Evolutionary conservation across 805 yeast genomes (phyloP), one percentile per base, ranked within the genome.

Genomic region (Kluyveromyces wickerhamii): DNA sequence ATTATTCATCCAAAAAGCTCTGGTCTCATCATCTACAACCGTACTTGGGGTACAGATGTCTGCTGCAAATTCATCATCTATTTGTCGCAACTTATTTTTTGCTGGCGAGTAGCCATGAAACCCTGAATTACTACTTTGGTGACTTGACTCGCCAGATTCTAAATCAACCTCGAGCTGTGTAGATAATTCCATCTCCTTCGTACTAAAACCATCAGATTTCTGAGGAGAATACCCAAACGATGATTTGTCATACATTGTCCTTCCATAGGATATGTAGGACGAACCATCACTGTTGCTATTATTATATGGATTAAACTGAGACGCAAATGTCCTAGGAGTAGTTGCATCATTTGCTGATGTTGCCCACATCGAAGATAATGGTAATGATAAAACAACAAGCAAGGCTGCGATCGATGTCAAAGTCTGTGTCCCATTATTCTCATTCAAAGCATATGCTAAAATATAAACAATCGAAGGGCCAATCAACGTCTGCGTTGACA

Each of bases 341-440:
- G 67, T 37, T 2, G 67, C 50, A 37, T 72, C 72, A 46, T 78
- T 77, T 1, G 79, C 67, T 2, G 86, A 65, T 4, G 79, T 64
- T 0, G 96, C 94, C 96, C 96, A 87, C 71, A 87, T 71, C 0
- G 95, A 74, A 0, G 95, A 76, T 32, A 88, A 57, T 1, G 96
- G 96, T 35, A 87, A 63, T 3, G 88, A 81, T 18, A 84, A 51
- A 0, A 81, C 79, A 13, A 81, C 77, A 5, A 86, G 45, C 16
- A 82, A 62, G 2, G 74, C 60, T 2, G 84, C 74, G 19, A 82
- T 50, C 3, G 79, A 67, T 16, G 69, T 54, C 44, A 76, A 41
- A 23, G 68, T 52, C 45, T 67, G 63, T 20, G 63, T 45, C 16
- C 59, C 43, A 31, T 48, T 44, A 28, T 48, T 46, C 16, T 57